A percentile compares a stretch with the other conserved stretches of the same genome.
These are phyloP conservation scores for Kwoniella mangroviensis DNA, from an alignment of 768 basidiomycete species.

Conservation along the genomic window DNA sequence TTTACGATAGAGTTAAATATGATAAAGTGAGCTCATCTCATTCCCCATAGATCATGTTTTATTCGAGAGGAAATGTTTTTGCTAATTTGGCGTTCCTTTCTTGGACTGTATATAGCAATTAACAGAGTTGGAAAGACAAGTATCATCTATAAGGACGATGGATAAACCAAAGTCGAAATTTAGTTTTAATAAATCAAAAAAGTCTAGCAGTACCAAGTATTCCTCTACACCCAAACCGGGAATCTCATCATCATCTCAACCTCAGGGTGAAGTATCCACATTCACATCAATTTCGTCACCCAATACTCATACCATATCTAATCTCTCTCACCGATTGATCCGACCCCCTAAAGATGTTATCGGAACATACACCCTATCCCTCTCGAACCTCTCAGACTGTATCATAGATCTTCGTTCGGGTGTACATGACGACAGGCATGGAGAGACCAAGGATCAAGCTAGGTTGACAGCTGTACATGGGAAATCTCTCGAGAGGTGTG, in stretches of 20 bases:
- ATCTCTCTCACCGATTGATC: conserved; percentile 5
- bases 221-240: conserved; percentile 30
- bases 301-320: conserved; percentile 12
- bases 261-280: neutral
- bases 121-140: conserved; percentile 65
- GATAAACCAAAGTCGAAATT: conserved; percentile 68
- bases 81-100: neutral
- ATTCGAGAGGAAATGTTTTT: neutral
- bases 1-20: conserved; percentile 40
- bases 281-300: neutral
- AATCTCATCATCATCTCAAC: neutral
- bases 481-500: conserved; percentile 65
- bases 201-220: conserved; percentile 32
- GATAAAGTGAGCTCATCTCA: conserved; percentile 32
- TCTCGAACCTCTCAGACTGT: conserved; percentile 71
- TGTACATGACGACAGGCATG: neutral
- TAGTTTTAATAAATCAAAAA: conserved; percentile 63
- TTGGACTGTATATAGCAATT: conserved; percentile 64
- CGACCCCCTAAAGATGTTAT: neutral
- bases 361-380: conserved; percentile 60
- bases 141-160: conserved; percentile 64
- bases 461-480: conserved; percentile 66
- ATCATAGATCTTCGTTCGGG: conserved; percentile 67
- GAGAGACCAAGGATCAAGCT: neutral
- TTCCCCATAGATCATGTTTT: neutral